Conservation (phyloP, 75 land plant genomes). For the Ceratopteris richardii region DNA sequence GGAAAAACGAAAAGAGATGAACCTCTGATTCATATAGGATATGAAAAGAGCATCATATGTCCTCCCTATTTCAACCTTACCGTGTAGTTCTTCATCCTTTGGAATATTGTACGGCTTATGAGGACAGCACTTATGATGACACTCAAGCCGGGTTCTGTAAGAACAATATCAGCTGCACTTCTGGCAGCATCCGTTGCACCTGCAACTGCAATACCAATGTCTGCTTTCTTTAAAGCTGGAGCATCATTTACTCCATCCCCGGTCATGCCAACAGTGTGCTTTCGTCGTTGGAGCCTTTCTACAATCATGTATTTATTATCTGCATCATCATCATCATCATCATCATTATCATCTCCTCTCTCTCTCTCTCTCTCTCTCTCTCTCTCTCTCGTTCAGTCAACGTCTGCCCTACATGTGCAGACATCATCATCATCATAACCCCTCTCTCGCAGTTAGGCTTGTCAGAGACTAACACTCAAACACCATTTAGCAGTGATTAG, state of each 20-base stretch:
- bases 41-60: slow-evolving; percentile 3
- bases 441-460: no score
- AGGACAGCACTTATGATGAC: slow-evolving; percentile 82
- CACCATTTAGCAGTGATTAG: no score
- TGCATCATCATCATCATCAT: slow-evolving; percentile 19
- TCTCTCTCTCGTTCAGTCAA: no score
- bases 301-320: slow-evolving; percentile 90
- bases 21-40: not conserved
- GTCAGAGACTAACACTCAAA: no score
- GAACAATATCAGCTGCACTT: slow-evolving; percentile 78
- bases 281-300: slow-evolving; percentile 58
- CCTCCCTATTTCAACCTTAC: slow-evolving; percentile 16
- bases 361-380: no score
- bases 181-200: slow-evolving; percentile 89
- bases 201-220: slow-evolving; percentile 88
- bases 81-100: slow-evolving; percentile 85
- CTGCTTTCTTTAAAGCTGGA: slow-evolving; percentile 81
- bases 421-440: no score
- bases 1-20: not conserved
- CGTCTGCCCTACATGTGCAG: no score
- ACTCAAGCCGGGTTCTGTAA: slow-evolving; percentile 79
- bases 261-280: slow-evolving; percentile 86
- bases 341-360: not conserved
- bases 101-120: slow-evolving; percentile 78
- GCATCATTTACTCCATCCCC: slow-evolving; percentile 95